Conservation (phyloP, 2,329 filamentous ascomycete species). For the Venturia carpophila region DNA sequence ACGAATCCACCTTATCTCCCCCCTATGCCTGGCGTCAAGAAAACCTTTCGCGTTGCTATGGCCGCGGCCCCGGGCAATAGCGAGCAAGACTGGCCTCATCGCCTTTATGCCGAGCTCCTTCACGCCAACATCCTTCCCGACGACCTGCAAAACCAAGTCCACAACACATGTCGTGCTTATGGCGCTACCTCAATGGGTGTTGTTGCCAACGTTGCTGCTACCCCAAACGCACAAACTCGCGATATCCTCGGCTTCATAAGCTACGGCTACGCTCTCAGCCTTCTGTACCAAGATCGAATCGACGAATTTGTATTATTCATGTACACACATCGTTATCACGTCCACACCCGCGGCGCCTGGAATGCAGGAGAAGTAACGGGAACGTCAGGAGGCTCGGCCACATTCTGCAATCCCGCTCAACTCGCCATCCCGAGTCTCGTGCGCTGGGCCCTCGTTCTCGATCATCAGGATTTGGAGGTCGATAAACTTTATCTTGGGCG, state of each 20-base stretch:
- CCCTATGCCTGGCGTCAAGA: constrained; percentile 8
- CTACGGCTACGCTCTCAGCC: constrained; percentile 15
- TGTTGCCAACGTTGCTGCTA: constrained; percentile 9
- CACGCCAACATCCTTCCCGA: constrained; percentile 16
- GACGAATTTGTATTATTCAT: constrained; percentile 17
- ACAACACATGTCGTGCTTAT: constrained; percentile 14
- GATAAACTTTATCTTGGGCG: constrained; percentile 13
- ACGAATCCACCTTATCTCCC: constrained; percentile 12
- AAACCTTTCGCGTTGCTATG: constrained; percentile 16
- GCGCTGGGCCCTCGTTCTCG: constrained; percentile 15
- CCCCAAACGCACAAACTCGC: not conserved
- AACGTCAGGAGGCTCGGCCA: constrained; percentile 2
- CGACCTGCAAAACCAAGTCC: constrained; percentile 9
- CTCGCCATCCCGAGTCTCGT: constrained; percentile 16
- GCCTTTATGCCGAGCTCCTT: constrained; percentile 18
- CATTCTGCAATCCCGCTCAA: constrained; percentile 16
- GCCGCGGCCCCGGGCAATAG: constrained; percentile 1
- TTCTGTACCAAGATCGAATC: constrained; percentile 13
- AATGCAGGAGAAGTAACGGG: constrained; percentile 14
- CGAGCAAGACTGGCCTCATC: constrained; percentile 17
- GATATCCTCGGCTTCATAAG: constrained; percentile 18
- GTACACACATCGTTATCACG: constrained; percentile 18
- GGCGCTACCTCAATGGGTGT: constrained; percentile 17
- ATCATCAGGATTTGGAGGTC: constrained; percentile 14
- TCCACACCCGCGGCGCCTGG: constrained; percentile 15